These are phyloP conservation scores for Cenchrus fungigraminus DNA, from an alignment of 176 grass and related monocot species.

Conservation along the genomic window DNA sequence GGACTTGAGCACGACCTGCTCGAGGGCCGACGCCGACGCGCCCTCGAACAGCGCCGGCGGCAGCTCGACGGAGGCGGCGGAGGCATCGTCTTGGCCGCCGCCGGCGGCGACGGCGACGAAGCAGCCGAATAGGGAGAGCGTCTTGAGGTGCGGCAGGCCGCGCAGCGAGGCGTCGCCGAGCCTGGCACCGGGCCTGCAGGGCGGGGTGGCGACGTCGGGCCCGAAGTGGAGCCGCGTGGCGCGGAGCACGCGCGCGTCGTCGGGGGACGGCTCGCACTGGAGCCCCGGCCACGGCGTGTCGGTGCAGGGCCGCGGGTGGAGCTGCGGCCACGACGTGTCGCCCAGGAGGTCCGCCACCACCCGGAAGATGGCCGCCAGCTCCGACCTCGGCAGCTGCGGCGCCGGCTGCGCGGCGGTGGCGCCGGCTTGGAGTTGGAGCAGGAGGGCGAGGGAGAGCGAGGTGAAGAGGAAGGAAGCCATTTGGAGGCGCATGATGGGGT, in stretches of 20 bases:
- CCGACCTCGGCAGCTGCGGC: slow-evolving; percentile 47
- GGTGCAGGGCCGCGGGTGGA: slow-evolving; percentile 78
- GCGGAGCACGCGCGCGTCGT: slow-evolving; percentile 58
- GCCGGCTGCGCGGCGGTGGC: slow-evolving; percentile 20
- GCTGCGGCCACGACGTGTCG: slow-evolving; percentile 63
- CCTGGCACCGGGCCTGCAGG: slow-evolving; percentile 54
- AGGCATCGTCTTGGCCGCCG: too few relatives aligned
- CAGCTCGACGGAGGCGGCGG: slow-evolving; percentile 31
- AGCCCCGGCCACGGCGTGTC: slow-evolving; percentile 87
- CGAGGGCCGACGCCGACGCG: slow-evolving; percentile 46
- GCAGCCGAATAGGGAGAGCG: slow-evolving; percentile 74
- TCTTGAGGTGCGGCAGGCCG: slow-evolving; percentile 70
- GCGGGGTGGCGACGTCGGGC: slow-evolving; percentile 65
- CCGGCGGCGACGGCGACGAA: slow-evolving; percentile 33
- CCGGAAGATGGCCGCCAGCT: slow-evolving; percentile 67
- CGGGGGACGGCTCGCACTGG: slow-evolving; percentile 60
- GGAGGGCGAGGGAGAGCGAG: not conserved
- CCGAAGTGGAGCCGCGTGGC: slow-evolving; percentile 79
- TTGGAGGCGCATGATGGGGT: not conserved
- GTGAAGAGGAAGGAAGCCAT: slow-evolving; percentile 25
- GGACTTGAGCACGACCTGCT: slow-evolving; percentile 80
- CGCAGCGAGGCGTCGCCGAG: slow-evolving; percentile 54
- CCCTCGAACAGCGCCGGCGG: slow-evolving; percentile 62
- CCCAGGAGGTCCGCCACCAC: slow-evolving; percentile 63
- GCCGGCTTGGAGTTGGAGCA: slow-evolving; percentile 13